These are phyloP conservation scores for Lichtheimia ornata DNA, from an alignment of 371 early-diverging fungal species.

Conservation along the genomic window DNA sequence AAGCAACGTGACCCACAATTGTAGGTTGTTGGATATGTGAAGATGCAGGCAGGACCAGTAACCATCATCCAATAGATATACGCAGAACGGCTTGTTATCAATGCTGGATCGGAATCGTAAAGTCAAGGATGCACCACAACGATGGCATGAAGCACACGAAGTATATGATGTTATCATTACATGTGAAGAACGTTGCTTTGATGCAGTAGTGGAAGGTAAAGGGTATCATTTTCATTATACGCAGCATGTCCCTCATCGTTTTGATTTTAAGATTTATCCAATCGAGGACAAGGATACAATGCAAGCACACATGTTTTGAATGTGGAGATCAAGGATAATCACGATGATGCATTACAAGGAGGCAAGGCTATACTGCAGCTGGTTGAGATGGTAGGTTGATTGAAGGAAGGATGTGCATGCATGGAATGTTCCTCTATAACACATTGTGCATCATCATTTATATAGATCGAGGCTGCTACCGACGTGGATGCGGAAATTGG, in stretches of 20 bases:
- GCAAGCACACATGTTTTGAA: constrained; percentile 93
- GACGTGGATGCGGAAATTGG: constrained; percentile 88
- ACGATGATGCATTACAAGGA: constrained; percentile 86
- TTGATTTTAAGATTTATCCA: constrained; percentile 60
- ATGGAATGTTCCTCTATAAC: neutral
- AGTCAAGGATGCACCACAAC: constrained; percentile 91
- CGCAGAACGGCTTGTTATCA: constrained; percentile 82
- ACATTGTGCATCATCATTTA: constrained; percentile 1
- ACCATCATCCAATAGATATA: constrained; percentile 57
- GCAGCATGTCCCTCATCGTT: neutral
- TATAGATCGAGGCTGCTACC: constrained; percentile 62
- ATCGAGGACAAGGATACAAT: constrained; percentile 66
- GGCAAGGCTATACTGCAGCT: constrained; percentile 83
- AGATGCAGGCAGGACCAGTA: neutral
- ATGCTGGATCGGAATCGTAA: constrained; percentile 93
- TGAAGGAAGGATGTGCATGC: neutral
- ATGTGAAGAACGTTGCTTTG: constrained; percentile 96
- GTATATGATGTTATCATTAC: constrained; percentile 94
- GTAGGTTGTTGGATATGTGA: constrained; percentile 43
- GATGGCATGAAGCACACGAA: constrained; percentile 74
- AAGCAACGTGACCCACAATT: constrained; percentile 68
- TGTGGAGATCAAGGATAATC: constrained; percentile 94
- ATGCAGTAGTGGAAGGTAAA: constrained; percentile 89
- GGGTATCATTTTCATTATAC: neutral
- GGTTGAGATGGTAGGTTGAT: constrained; percentile 58